These are phyloP conservation scores for Exsudoporus frostii DNA, from an alignment of 768 basidiomycete species.

Conservation along the genomic window DNA sequence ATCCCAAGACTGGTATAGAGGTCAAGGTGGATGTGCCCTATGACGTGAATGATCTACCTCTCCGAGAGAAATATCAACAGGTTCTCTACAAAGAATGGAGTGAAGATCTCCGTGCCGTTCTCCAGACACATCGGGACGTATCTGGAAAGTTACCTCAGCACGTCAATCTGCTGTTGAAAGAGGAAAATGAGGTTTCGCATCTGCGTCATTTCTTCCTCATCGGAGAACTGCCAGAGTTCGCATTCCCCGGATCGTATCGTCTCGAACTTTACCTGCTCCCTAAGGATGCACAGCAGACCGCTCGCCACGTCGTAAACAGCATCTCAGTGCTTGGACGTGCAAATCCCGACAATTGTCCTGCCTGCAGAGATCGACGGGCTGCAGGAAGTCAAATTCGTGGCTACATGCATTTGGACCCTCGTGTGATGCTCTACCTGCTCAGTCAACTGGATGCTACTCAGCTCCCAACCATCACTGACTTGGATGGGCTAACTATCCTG, in stretches of 20 bases:
- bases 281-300: neutral
- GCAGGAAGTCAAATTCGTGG: conserved; percentile 14
- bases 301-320: conserved; percentile 10
- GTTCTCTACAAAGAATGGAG: conserved; percentile 6
- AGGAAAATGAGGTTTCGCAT: neutral
- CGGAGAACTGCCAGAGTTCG: conserved; percentile 14
- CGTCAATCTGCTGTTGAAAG: neutral
- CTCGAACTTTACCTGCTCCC: conserved; percentile 17
- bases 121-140: neutral
- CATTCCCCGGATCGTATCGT: conserved; percentile 17
- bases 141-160: neutral
- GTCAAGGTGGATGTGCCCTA: conserved; percentile 17
- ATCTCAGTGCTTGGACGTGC: conserved; percentile 12
- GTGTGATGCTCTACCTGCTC: conserved; percentile 10
- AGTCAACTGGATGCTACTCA: neutral
- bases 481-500: neutral
- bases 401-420: conserved; percentile 14
- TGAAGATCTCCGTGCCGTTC: neutral
- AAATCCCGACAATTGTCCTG: conserved; percentile 3
- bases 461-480: neutral
- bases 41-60: neutral
- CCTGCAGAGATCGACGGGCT: conserved; percentile 9
- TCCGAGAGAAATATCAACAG: conserved; percentile 6
- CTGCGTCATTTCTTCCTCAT: conserved; percentile 9
- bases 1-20: neutral